phyloP scores from a whole-genome alignment of 805 yeast genomes.

The Lipomyces sp. region DNA sequence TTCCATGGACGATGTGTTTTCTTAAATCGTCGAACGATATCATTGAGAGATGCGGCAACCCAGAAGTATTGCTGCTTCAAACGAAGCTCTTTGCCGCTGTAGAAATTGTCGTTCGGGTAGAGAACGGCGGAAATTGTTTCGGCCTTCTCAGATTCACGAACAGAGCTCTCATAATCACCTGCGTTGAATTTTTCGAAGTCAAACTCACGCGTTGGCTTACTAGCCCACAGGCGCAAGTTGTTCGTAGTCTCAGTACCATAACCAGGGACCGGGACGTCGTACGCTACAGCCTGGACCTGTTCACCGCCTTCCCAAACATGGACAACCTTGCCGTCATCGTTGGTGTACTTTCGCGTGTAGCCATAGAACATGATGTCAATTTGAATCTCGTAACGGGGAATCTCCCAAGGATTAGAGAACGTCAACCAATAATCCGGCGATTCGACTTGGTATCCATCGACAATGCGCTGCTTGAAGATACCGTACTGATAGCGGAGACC shows the following conservation, averaged over 20 bases:
- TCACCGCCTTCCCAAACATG: slow-evolving; percentile 88
- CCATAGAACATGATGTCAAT: slow-evolving; percentile 93
- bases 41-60: slow-evolving; percentile 93
- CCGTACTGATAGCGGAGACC: slow-evolving; percentile 94
- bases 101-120: slow-evolving; percentile 93
- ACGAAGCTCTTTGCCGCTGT: slow-evolving; percentile 87
- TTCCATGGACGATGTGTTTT: slow-evolving; percentile 77
- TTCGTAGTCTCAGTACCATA: slow-evolving; percentile 75
- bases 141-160: slow-evolving; percentile 81
- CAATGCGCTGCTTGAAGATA: slow-evolving; percentile 84
- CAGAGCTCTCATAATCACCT: slow-evolving; percentile 88
- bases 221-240: slow-evolving; percentile 88
- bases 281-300: slow-evolving; percentile 84
- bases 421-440: slow-evolving; percentile 94
- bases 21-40: slow-evolving; percentile 86
- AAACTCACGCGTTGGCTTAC: slow-evolving; percentile 87
- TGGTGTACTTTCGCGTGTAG: slow-evolving; percentile 60
- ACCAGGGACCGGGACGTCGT: slow-evolving; percentile 93
- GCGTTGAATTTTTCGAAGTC: slow-evolving; percentile 88
- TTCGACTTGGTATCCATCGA: slow-evolving; percentile 93
- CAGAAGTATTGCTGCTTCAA: slow-evolving; percentile 95
- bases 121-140: slow-evolving; percentile 90
- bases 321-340: slow-evolving; percentile 59
- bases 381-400: slow-evolving; percentile 81
- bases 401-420: slow-evolving; percentile 91